These are phyloP conservation scores for Blastobotrys proliferans DNA, from an alignment of 1,139 yeast genomes.

Conservation along the genomic window DNA sequence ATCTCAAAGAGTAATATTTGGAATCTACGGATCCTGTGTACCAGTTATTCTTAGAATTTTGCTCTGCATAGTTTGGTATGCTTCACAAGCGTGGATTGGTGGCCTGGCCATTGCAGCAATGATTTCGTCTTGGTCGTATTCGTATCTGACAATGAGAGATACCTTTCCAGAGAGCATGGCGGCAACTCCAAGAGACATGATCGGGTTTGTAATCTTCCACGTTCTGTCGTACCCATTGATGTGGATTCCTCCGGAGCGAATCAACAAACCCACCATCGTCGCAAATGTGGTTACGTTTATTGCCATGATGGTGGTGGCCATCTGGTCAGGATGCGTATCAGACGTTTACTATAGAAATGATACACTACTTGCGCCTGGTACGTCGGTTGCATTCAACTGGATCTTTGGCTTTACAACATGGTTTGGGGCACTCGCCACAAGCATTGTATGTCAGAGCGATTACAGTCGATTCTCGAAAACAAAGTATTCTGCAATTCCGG, in stretches of 20 bases:
- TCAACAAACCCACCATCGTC: conserved; percentile 21
- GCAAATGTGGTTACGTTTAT: conserved; percentile 21
- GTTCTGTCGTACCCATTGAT: conserved; percentile 29
- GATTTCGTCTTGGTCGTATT: conserved; percentile 27
- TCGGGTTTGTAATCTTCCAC: conserved; percentile 33
- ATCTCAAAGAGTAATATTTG: conserved; percentile 29
- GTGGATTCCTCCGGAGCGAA: conserved; percentile 29
- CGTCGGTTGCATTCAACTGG: conserved; percentile 26
- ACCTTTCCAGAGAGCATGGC: conserved; percentile 32
- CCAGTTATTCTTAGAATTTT: conserved; percentile 28
- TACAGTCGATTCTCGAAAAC: conserved; percentile 38
- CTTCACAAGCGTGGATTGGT: conserved; percentile 32
- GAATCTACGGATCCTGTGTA: conserved; percentile 30
- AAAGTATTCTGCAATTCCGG: conserved; percentile 29
- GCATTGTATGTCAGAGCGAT: conserved; percentile 43
- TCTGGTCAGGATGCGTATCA: conserved; percentile 18
- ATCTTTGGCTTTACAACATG: conserved; percentile 24
- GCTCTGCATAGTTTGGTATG: conserved; percentile 33
- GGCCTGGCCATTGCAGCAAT: conserved; percentile 31
- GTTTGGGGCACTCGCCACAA: conserved; percentile 24
- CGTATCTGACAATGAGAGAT: conserved; percentile 30
- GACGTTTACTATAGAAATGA: conserved; percentile 1
- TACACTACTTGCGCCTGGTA: conserved; percentile 4
- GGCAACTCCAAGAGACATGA: conserved; percentile 32
- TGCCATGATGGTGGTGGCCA: conserved; percentile 25